A percentile compares a stretch with the other conserved stretches of the same genome.
Evolutionary conservation across 345 rosid species (phyloP).

Genomic region (Euphorbia pulcherrima): DNA sequence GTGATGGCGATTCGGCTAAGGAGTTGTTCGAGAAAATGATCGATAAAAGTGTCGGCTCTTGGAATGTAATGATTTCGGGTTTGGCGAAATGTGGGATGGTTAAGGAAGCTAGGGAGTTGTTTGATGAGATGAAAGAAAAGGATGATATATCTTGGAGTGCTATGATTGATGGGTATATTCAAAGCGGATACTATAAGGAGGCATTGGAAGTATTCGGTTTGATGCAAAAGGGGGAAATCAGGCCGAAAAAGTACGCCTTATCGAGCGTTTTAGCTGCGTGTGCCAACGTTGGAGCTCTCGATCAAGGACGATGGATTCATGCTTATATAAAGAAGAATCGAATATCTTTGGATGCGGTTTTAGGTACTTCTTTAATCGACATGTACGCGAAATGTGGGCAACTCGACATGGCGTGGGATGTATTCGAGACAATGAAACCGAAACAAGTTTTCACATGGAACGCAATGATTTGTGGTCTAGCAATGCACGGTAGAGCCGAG

Average conservation of each 20-base stretch:
- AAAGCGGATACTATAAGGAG: conserved; percentile 33
- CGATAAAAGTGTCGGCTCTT: conserved; percentile 33
- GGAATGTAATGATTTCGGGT: conserved; percentile 44
- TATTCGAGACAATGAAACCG: conserved; percentile 35
- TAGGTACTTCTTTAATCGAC: conserved; percentile 45
- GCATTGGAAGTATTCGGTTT: conserved; percentile 35
- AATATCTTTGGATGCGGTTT: conserved; percentile 25
- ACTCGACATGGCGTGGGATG: conserved; percentile 42
- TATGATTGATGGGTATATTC: conserved; percentile 44
- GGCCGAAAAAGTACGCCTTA: conserved; percentile 33
- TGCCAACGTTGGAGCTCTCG: conserved; percentile 43
- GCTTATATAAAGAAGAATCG: conserved; percentile 30
- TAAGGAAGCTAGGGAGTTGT: conserved; percentile 40
- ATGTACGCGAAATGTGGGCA: conserved; percentile 47
- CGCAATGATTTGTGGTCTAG: conserved; percentile 46
- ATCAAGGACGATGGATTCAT: conserved; percentile 48
- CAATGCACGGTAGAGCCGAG: conserved; percentile 40
- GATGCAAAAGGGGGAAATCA: conserved; percentile 34
- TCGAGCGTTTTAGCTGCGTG: conserved; percentile 38
- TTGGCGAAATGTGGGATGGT: conserved; percentile 35
- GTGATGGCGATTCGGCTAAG: conserved; percentile 30
- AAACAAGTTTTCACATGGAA: conserved; percentile 42
- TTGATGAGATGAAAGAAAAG: conserved; percentile 35
- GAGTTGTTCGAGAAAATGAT: conserved; percentile 33
- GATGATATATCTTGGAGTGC: conserved; percentile 52